Percentiles rank a stretch among this genome's conserved stretches.
Conservation (phyloP, 352 stramenopile genomes). For the Globisporangium rhizosaccharum region DNA sequence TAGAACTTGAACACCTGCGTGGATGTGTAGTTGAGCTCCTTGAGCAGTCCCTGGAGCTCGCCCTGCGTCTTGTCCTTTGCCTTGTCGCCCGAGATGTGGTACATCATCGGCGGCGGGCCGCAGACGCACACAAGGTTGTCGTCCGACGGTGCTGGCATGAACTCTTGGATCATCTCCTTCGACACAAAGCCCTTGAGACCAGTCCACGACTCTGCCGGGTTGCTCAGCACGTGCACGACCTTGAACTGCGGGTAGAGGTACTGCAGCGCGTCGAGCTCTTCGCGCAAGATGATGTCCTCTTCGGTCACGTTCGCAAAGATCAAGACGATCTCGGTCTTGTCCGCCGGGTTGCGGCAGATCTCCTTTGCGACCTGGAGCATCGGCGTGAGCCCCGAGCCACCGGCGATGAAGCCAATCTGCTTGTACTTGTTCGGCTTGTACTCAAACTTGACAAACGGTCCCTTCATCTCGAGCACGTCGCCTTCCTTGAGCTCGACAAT, state of each 20-base stretch:
- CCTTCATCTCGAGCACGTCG: constrained; percentile 88
- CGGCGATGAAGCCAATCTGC: constrained; percentile 86
- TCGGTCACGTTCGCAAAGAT: constrained; percentile 84
- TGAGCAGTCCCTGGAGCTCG: constrained; percentile 79
- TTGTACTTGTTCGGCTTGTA: constrained; percentile 89
- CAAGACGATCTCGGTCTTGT: constrained; percentile 82
- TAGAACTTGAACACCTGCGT: constrained; percentile 87
- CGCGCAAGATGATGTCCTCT: constrained; percentile 85
- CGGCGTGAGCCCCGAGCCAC: constrained; percentile 87
- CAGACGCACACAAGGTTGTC: constrained; percentile 87
- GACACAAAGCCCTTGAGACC: constrained; percentile 67
- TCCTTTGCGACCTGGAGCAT: constrained; percentile 87
- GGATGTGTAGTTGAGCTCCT: constrained; percentile 74
- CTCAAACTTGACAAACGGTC: constrained; percentile 80
- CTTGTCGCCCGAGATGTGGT: constrained; percentile 85
- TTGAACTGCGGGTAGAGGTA: constrained; percentile 80
- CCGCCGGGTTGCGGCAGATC: constrained; percentile 77
- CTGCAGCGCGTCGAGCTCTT: constrained; percentile 80
- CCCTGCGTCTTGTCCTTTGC: constrained; percentile 82
- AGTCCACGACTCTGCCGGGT: constrained; percentile 60
- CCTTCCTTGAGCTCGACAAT: constrained; percentile 80
- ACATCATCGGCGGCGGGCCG: constrained; percentile 87
- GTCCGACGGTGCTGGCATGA: constrained; percentile 72
- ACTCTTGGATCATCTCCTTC: constrained; percentile 80
- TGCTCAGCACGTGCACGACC: constrained; percentile 69